Conservation (phyloP, 1,284 basidiomycete species). For the Marasmius fiardii region DNA sequence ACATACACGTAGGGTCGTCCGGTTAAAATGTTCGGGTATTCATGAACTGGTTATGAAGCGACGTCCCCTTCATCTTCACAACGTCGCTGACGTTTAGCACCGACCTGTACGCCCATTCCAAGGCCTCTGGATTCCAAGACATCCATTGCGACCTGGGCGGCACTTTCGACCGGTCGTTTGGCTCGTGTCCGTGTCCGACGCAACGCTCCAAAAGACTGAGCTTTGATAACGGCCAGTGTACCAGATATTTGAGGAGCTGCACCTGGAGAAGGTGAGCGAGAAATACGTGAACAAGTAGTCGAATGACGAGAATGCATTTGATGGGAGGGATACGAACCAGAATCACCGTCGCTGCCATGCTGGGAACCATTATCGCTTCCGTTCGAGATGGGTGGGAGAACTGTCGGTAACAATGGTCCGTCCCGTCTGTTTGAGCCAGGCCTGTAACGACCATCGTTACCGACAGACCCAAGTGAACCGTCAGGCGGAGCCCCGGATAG, state of each 20-base stretch:
- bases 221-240: slow-evolving; percentile 83
- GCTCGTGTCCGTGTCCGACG: slow-evolving; percentile 70
- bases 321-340: slow-evolving; percentile 33
- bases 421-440: slow-evolving; percentile 49
- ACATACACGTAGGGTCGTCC: slow-evolving; percentile 2
- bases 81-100: slow-evolving; percentile 55
- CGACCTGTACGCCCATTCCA: slow-evolving; percentile 49
- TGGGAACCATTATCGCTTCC: slow-evolving; percentile 46
- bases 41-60: slow-evolving; percentile 33
- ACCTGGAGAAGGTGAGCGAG: slow-evolving; percentile 71
- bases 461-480: slow-evolving; percentile 51
- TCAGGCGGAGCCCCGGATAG: slow-evolving; percentile 71
- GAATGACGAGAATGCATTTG: slow-evolving; percentile 42
- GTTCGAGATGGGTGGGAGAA: slow-evolving; percentile 44
- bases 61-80: slow-evolving; percentile 53
- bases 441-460: slow-evolving; percentile 54
- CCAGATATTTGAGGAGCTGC: slow-evolving; percentile 55
- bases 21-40: slow-evolving; percentile 15
- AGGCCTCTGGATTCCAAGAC: slow-evolving; percentile 74
- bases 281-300: slow-evolving; percentile 40
- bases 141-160: slow-evolving; percentile 73
- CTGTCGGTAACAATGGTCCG: slow-evolving; percentile 41
- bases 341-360: slow-evolving; percentile 55
- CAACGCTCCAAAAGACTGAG: slow-evolving; percentile 79
- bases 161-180: slow-evolving; percentile 69